These are phyloP conservation scores for Chlamydomonas sp. DNA, from an alignment of 139 green algal genomes.

Conservation along the genomic window DNA sequence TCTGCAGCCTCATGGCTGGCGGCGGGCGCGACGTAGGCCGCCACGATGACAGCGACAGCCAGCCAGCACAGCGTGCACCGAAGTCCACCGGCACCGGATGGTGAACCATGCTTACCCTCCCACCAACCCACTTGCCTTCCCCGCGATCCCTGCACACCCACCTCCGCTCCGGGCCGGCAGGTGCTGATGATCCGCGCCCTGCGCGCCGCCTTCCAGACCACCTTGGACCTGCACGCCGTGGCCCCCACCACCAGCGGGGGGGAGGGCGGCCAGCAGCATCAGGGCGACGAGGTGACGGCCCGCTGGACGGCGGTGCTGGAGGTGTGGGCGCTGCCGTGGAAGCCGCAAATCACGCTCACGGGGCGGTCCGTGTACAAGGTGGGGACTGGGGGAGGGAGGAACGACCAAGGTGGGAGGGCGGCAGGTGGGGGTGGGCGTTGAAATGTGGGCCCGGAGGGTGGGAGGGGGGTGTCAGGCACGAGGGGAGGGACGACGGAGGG, in stretches of 20 bases:
- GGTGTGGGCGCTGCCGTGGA: slow-evolving; percentile 58
- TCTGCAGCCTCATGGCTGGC: too few relatives aligned
- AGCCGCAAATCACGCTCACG: slow-evolving; percentile 57
- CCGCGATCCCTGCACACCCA: not conserved
- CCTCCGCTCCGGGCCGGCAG: not conserved
- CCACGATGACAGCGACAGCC: too few relatives aligned
- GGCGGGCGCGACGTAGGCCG: too few relatives aligned
- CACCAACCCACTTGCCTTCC: not conserved
- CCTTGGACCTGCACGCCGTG: slow-evolving; percentile 63
- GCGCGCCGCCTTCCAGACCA: slow-evolving; percentile 64
- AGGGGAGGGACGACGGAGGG: too few relatives aligned
- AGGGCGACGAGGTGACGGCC: slow-evolving; percentile 48
- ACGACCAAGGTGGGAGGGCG: too few relatives aligned
- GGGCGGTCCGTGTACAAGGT: slow-evolving; percentile 59
- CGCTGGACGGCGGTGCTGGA: slow-evolving; percentile 65
- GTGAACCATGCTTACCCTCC: too few relatives aligned
- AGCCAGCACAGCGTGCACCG: too few relatives aligned
- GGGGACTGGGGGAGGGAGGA: not conserved
- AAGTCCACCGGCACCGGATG: too few relatives aligned
- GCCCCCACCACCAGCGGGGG: slow-evolving; percentile 16
- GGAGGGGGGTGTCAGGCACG: too few relatives aligned
- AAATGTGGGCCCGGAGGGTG: too few relatives aligned
- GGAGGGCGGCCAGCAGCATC: too few relatives aligned
- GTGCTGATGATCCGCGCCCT: slow-evolving; percentile 45
- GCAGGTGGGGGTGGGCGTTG: too few relatives aligned